Conservation (phyloP, 306 rosid species). For the Mucuna pruriens region DNA sequence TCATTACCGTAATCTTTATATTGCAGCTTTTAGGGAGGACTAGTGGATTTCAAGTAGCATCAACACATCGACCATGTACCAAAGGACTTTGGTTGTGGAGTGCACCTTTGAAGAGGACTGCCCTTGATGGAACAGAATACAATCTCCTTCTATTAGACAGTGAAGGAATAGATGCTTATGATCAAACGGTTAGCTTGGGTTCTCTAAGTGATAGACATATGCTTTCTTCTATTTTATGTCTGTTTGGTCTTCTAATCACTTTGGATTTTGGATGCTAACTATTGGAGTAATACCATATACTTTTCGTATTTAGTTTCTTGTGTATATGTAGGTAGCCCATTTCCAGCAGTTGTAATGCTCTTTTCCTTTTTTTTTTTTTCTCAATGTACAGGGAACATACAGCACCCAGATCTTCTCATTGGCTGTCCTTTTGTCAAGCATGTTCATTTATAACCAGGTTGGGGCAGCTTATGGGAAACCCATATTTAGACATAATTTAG, state of each 20-base stretch:
- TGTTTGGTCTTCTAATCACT: not conserved
- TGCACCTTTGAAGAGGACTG: slow-evolving; percentile 86
- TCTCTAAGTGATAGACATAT: not conserved
- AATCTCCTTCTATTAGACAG: slow-evolving; percentile 82
- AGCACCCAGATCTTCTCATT: slow-evolving; percentile 94
- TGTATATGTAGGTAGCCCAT: not conserved
- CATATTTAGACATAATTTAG: slow-evolving; percentile 25
- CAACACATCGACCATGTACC: slow-evolving; percentile 93
- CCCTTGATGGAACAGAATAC: slow-evolving; percentile 92
- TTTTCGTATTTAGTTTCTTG: not conserved
- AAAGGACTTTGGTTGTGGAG: slow-evolving; percentile 98
- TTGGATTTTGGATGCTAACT: not conserved
- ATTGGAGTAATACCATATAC: not conserved
- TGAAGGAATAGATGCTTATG: slow-evolving; percentile 96
- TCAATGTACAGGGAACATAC: slow-evolving; percentile 73
- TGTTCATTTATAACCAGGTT: slow-evolving; percentile 95
- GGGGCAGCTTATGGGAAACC: slow-evolving; percentile 31
- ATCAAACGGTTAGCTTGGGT: slow-evolving; percentile 75
- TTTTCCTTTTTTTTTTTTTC: not conserved
- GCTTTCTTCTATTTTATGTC: slow-evolving; percentile 12
- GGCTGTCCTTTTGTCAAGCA: slow-evolving; percentile 93
- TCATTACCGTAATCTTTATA: not conserved
- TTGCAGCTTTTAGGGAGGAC: slow-evolving; percentile 89
- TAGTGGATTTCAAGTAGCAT: slow-evolving; percentile 90
- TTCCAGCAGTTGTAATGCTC: not conserved